Conservation (phyloP, 2,329 filamentous ascomycete genomes). For the Amylocarpus encephaloides region DNA sequence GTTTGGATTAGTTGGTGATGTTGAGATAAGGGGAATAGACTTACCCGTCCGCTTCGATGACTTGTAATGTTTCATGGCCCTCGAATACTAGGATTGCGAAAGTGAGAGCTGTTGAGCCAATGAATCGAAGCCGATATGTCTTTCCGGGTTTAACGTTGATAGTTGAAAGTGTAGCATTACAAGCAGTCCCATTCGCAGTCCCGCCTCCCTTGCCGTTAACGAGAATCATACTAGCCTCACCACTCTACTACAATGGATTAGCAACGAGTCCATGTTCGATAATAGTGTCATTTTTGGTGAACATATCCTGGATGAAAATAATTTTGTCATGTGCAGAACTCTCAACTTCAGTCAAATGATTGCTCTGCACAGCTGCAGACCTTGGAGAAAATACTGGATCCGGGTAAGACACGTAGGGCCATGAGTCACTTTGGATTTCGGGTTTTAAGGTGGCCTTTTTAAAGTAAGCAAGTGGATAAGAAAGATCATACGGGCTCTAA, state of each 20-base stretch:
- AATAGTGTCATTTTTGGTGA: conserved; percentile 43
- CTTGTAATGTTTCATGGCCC: conserved; percentile 45
- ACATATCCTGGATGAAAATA: conserved; percentile 51
- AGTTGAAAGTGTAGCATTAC: conserved; percentile 36
- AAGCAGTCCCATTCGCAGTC: conserved; percentile 28
- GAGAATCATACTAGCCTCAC: conserved; percentile 50
- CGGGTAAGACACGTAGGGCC: too few relatives aligned
- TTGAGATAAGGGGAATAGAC: conserved; percentile 10
- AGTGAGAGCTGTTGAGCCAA: conserved; percentile 50
- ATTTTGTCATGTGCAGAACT: too few relatives aligned
- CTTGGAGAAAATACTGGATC: too few relatives aligned
- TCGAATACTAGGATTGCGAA: conserved; percentile 50
- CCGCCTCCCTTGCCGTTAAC: conserved; percentile 51
- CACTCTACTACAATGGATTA: conserved; percentile 49
- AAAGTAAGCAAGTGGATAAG: too few relatives aligned
- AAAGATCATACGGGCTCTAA: too few relatives aligned
- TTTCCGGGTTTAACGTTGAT: conserved; percentile 54
- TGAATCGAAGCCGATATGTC: conserved; percentile 55
- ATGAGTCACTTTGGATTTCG: too few relatives aligned
- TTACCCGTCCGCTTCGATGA: conserved; percentile 55
- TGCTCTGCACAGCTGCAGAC: too few relatives aligned
- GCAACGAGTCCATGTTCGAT: conserved; percentile 45
- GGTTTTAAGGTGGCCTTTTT: too few relatives aligned
- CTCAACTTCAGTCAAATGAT: too few relatives aligned
- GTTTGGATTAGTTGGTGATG: conserved; percentile 3